A percentile compares a stretch with the other conserved stretches of the same genome.
phyloP scores from a whole-genome alignment of 1,284 basidiomycete species.

The Boletellus dicymbophilus region DNA sequence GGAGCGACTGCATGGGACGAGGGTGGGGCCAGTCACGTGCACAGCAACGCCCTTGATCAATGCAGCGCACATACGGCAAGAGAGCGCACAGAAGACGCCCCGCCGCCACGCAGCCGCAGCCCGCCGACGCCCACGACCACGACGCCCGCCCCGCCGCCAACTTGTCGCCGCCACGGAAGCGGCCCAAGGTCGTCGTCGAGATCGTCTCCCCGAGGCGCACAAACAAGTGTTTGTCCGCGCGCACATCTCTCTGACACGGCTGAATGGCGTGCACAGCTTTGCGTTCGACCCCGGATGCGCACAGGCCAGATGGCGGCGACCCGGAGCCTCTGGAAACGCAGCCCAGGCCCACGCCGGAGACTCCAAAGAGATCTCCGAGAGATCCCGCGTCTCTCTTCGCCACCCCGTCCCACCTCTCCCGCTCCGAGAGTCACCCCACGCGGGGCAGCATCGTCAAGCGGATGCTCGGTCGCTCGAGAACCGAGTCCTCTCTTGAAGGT shows the following conservation, averaged over 20 bases:
- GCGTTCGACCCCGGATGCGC: background rate
- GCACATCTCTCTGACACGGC: background rate
- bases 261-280: background rate
- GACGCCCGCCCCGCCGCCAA: background rate
- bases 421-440: conserved; percentile 2
- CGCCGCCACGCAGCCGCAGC: background rate
- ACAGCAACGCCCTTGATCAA: too few relatives aligned
- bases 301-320: background rate
- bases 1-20: too few relatives aligned
- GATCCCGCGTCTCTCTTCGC: background rate
- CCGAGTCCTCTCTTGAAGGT: conserved; percentile 54
- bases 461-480: conserved; percentile 50
- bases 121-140: background rate
- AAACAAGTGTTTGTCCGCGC: background rate
- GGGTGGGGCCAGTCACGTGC: too few relatives aligned
- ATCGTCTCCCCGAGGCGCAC: background rate
- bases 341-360: too few relatives aligned
- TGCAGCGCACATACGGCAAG: conserved; percentile 45
- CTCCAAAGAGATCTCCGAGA: background rate
- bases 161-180: conserved; percentile 23
- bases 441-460: conserved; percentile 37
- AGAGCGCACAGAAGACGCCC: conserved; percentile 23
- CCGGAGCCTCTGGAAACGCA: background rate
- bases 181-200: background rate
- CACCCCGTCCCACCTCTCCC: background rate